phyloP scores from a whole-genome alignment of 176 grass and related monocot genomes.

The Chrysopogon serrulatus region DNA sequence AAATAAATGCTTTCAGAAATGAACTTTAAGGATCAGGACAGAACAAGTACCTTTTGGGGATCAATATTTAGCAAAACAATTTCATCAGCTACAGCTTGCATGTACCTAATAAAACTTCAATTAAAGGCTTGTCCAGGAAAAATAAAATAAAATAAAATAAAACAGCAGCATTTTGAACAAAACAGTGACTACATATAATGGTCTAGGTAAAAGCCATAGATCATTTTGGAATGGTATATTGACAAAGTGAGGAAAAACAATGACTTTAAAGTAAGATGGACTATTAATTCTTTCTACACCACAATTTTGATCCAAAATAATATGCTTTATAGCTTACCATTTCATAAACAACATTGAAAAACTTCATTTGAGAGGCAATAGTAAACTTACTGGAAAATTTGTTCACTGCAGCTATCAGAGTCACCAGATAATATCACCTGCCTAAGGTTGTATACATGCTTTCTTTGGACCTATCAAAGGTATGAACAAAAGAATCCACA shows the following conservation, averaged over 20 bases:
- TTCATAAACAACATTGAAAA: conserved; percentile 4
- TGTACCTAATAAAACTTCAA: conserved; percentile 66
- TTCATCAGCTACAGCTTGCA: conserved; percentile 97
- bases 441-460: conserved; percentile 95
- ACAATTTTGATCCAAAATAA: not conserved
- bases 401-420: conserved; percentile 71
- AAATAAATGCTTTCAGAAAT: not conserved
- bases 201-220: not conserved
- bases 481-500: conserved; percentile 3
- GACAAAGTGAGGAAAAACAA: not conserved
- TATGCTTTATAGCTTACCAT: not conserved
- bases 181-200: not conserved
- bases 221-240: not conserved
- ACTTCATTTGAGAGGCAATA: conserved; percentile 3
- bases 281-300: conserved; percentile 2
- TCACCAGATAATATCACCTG: conserved; percentile 94
- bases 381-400: conserved; percentile 85
- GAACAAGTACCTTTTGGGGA: conserved; percentile 51
- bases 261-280: not conserved
- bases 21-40: conserved; percentile 10
- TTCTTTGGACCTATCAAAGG: conserved; percentile 82
- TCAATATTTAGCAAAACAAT: conserved; percentile 66
- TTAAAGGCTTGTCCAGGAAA: not conserved
- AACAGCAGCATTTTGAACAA: not conserved
- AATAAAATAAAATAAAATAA: not conserved